Percentiles rank a stretch among this genome's conserved stretches.
Conservation (phyloP, 2,329 filamentous ascomycete genomes). For the Sarocladium oryzae region DNA sequence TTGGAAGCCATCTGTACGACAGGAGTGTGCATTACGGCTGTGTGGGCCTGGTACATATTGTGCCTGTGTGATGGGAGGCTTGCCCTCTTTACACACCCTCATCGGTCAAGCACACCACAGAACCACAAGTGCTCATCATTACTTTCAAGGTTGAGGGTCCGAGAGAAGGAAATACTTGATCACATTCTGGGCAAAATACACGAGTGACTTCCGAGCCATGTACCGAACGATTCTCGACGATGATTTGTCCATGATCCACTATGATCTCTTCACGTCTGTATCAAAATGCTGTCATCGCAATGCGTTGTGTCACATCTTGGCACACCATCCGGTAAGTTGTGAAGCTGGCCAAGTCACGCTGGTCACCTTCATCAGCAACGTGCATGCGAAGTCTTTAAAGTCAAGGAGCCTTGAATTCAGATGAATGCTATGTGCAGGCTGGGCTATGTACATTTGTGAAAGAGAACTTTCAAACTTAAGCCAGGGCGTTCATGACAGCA, state of each 20-base stretch:
- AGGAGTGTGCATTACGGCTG: too few species aligned
- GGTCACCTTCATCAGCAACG: too few species aligned
- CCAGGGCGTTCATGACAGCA: slow-evolving; percentile 19
- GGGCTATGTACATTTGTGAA: neutral
- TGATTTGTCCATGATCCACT: too few species aligned
- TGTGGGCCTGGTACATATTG: too few species aligned
- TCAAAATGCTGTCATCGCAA: too few species aligned
- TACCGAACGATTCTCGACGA: neutral
- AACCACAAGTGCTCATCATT: too few species aligned
- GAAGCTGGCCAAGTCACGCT: too few species aligned
- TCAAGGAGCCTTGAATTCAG: neutral
- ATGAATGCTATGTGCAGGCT: neutral
- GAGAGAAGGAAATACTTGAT: neutral
- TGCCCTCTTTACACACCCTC: neutral
- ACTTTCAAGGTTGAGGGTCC: neutral
- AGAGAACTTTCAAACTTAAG: neutral
- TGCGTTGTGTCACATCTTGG: too few species aligned
- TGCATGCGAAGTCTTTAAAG: neutral
- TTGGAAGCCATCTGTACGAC: too few species aligned
- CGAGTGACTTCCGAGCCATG: neutral
- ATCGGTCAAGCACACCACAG: neutral
- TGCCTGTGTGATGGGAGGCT: too few species aligned
- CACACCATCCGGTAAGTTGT: too few species aligned
- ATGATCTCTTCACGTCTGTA: neutral
- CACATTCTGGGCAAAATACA: slow-evolving; percentile 1